Base-by-base conservation (phyloP, 176 grass and related monocot species). In the Oryza officinalis region DNA sequence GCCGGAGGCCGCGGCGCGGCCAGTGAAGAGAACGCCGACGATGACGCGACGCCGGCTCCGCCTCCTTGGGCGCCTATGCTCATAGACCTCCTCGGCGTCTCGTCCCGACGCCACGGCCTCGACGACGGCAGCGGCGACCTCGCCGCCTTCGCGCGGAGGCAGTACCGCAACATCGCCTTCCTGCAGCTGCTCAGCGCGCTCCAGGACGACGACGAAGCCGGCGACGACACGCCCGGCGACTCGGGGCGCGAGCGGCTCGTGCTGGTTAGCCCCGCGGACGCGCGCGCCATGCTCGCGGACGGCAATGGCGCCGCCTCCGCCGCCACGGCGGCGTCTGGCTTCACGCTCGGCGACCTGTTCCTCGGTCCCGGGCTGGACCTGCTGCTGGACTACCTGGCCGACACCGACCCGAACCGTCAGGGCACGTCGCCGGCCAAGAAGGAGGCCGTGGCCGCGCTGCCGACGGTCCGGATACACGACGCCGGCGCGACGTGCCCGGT, bases 371-470 rank as follows among this genome's bases (percentile, higher is more conserved):
- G 90, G 54, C 74, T 98, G 57, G 95, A 98, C 69, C 70, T 93
- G 83, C 63, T 92, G 57, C 82, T 95, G 88, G 90, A 95, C 54
- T 92, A 98, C 61, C 81, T 98, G 71, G 85, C 84, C 0, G 86
- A 98, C 81, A 81, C 75, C 15, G 92, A 94, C 75, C 72, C 90
- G 30, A 88, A 68, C 69, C 61, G 82, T 40, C 80, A 93, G 26
- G 89, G 89, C 72, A 92, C 91, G 60, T 86, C 84, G 20, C 96
- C 93, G 37, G 83, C 96, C 3, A 84, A 30, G 73, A 98, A 94
- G 79, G 91, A 91, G 54, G 87, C 89, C 25, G 85, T 98, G 69
- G 96, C 87, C 37, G 83, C 92, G 37, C 82, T 98, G 91, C 87
- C 87, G 6, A 94, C 74, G 23, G 83, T 96, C 2, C 85, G 78